Evolutionary conservation across 2,329 filamentous ascomycete species (phyloP).

Genomic region (Ophiostoma pallidulum): DNA sequence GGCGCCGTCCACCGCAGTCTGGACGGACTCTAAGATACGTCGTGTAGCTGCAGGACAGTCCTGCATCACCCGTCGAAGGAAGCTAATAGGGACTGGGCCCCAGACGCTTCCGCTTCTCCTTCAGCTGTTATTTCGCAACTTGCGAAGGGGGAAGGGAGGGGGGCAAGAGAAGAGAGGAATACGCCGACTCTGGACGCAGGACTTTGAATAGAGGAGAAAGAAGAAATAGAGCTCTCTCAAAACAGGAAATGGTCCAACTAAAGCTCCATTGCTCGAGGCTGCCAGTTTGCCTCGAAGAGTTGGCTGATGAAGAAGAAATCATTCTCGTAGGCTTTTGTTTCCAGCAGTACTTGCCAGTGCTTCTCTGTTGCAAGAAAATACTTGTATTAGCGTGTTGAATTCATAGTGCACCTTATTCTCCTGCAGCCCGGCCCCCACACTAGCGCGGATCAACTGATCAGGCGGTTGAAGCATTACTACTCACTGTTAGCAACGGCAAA

Average conservation of each 20-base stretch:
- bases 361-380: conserved; percentile 22
- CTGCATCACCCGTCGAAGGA: background rate
- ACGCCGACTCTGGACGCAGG: too few species aligned
- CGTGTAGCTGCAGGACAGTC: conserved; percentile 12
- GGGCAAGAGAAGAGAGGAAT: too few species aligned
- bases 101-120: too few species aligned
- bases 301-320: conserved; percentile 53
- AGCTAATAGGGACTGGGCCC: background rate
- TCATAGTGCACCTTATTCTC: too few species aligned
- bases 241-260: background rate
- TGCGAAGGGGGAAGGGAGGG: too few species aligned
- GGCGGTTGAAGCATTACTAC: conserved; percentile 15
- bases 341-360: conserved; percentile 38
- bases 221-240: background rate
- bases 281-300: conserved; percentile 48
- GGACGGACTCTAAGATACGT: too few species aligned
- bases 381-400: conserved; percentile 19
- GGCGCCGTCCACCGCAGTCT: conserved; percentile 12
- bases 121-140: too few species aligned
- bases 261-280: conserved; percentile 28
- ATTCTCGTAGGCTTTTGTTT: conserved; percentile 38
- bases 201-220: background rate
- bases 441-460: background rate
- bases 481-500: conserved; percentile 38
- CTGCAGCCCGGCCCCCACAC: background rate